Conservation (phyloP, 495 filamentous ascomycete species). For the Aspergillus ellipticus region DNA sequence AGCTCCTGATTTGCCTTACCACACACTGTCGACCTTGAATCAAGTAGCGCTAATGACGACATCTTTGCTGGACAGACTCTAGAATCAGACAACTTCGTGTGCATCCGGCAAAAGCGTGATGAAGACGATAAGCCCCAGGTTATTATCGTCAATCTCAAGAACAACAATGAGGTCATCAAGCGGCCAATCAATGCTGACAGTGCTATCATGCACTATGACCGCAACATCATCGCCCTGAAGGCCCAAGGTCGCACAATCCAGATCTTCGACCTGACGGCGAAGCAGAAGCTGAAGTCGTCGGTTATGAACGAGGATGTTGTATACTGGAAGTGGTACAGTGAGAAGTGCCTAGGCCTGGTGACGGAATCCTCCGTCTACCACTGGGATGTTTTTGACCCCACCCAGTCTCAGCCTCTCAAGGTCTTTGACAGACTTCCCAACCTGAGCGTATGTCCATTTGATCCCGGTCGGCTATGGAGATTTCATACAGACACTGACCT, state of each 20-base stretch:
- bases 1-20: background rate
- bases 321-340: constrained; percentile 99
- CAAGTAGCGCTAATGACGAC: constrained; percentile 1
- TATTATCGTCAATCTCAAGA: constrained; percentile 94
- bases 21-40: constrained; percentile 2
- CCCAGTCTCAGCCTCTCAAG: constrained; percentile 76
- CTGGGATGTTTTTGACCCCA: constrained; percentile 89
- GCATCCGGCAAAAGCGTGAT: constrained; percentile 86
- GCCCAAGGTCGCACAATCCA: constrained; percentile 89
- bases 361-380: constrained; percentile 90
- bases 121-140: constrained; percentile 83
- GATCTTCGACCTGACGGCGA: constrained; percentile 89
- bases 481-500: constrained; percentile 17
- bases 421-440: constrained; percentile 90
- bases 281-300: constrained; percentile 90
- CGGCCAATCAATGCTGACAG: constrained; percentile 98
- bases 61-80: constrained; percentile 62
- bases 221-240: constrained; percentile 93
- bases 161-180: constrained; percentile 86
- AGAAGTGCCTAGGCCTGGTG: constrained; percentile 79
- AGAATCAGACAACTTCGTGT: constrained; percentile 94
- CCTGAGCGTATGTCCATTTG: constrained; percentile 60
- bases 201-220: constrained; percentile 98
- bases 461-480: background rate
- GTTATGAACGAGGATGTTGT: constrained; percentile 95